Evolutionary conservation across 441 rosid genomes (phyloP).

Genomic region (Brassica balearica): DNA sequence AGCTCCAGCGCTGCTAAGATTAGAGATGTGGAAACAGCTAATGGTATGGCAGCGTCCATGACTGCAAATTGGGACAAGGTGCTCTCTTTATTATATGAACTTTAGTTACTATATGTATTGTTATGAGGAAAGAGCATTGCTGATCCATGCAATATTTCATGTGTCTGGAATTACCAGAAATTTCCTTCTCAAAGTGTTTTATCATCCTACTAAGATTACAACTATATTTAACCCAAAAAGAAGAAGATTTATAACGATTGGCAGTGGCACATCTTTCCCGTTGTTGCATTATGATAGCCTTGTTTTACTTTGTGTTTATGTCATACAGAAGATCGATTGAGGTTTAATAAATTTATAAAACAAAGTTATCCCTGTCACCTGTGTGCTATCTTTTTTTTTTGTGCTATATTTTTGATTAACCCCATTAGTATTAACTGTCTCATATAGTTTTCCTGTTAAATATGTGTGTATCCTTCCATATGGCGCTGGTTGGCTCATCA

Average conservation of each 20-base stretch:
- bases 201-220: constrained; percentile 12
- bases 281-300: constrained; percentile 12
- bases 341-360: constrained; percentile 8
- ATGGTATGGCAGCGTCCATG: constrained; percentile 45
- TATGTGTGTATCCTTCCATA: too few species aligned
- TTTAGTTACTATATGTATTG: constrained; percentile 17
- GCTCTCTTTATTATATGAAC: constrained; percentile 23
- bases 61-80: constrained; percentile 90
- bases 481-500: too few species aligned
- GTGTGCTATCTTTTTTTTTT: constrained; percentile 24
- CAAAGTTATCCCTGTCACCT: constrained; percentile 18
- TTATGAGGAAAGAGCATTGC: constrained; percentile 13
- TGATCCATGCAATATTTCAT: constrained; percentile 28
- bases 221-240: neutral
- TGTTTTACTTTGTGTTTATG: constrained; percentile 10
- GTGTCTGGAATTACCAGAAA: constrained; percentile 20
- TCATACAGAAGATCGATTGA: constrained; percentile 25
- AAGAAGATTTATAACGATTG: neutral
- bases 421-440: too few species aligned
- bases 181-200: constrained; percentile 13
- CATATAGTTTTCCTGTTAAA: too few species aligned
- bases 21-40: constrained; percentile 52
- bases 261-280: constrained; percentile 7
- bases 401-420: too few species aligned
- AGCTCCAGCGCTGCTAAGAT: constrained; percentile 53